Base-by-base conservation (phyloP, 2,329 filamentous ascomycete species). In the Ophiostoma piceae region DNA sequence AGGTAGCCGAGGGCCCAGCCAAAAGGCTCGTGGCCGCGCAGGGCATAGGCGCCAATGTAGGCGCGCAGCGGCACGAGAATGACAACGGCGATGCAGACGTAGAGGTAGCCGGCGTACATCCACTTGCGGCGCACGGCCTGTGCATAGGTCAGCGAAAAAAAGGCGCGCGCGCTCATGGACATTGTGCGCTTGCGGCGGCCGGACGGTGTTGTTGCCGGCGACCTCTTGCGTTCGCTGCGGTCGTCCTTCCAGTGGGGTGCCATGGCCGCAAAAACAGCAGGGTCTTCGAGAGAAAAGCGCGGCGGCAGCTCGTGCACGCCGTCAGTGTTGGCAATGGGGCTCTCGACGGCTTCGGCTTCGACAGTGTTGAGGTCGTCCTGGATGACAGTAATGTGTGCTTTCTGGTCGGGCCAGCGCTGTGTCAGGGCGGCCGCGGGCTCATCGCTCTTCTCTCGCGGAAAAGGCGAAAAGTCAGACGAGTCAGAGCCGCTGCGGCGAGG, bases 1-100 rank as follows among this genome's bases (percentile, higher is more conserved):
- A 97, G 81, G 78, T 99, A 99, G 1, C 92, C 90, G 12, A 97
- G 79, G 0, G 92, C 94, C 95, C 95, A 99, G 2, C 94, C 92
- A 64, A 99, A 87, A 0, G 95, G 93, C 75, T 99, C 95, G 68
- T 88, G 81, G 19, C 87, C 88, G 43, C 84, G 76, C 1, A 99
- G 82, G 16, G 92, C 93, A 72, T 85, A 83, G 62, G 80, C 79
- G 54, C 84, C 80, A 67, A 98, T 87, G 74, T 92, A 90, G 2
- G 83, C 82, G 69, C 93, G 87, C 37, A 98, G 84, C 0, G 88
- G 90, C 2, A 88, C 79, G 3, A 97, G 79, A 68, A 96, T 86
- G 41, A 92, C 85, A 0, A 81, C 75, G 9, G 89, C 68, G 8
- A 96, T 86, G 66, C 87, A 85, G 0, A 83, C 71, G 77, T 97